These are phyloP conservation scores for Gossypium lobatum DNA, from an alignment of 441 rosid species.

Conservation along the genomic window DNA sequence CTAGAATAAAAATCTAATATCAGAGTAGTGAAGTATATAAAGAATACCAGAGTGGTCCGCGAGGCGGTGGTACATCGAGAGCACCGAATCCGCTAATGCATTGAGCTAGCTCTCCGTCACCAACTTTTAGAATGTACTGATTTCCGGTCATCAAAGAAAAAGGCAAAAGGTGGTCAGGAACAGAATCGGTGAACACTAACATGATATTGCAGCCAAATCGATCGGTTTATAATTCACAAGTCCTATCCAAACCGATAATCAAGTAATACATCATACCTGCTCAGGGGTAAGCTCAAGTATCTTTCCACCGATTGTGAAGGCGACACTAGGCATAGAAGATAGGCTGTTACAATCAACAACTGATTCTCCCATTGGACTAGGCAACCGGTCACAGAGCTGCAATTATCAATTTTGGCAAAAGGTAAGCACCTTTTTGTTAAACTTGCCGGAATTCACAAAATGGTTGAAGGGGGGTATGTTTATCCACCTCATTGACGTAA, in stretches of 20 bases:
- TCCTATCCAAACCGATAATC: neutral
- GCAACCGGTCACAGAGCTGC: constrained; percentile 73
- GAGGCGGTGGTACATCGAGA: constrained; percentile 73
- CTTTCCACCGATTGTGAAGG: constrained; percentile 68
- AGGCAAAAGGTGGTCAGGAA: neutral
- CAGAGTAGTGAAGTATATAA: neutral
- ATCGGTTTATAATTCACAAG: neutral
- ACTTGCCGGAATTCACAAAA: neutral
- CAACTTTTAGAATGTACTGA: constrained; percentile 73
- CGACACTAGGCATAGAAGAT: constrained; percentile 61
- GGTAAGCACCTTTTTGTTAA: neutral
- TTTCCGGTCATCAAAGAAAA: constrained; percentile 13
- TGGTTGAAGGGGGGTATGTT: neutral
- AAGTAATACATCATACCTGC: constrained; percentile 37
- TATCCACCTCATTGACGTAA: constrained; percentile 49
- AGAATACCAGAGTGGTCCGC: constrained; percentile 76
- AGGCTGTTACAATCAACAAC: constrained; percentile 56
- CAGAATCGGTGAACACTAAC: neutral
- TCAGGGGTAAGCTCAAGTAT: constrained; percentile 56
- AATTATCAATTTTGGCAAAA: neutral
- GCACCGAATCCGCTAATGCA: constrained; percentile 84
- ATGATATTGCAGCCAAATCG: neutral
- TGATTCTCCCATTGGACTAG: constrained; percentile 82
- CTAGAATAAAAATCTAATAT: neutral
- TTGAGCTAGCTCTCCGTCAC: constrained; percentile 61